A percentile compares a stretch with the other conserved stretches of the same genome.
phyloP scores from a whole-genome alignment of 441 rosid genomes.

The Melastoma candidum region DNA sequence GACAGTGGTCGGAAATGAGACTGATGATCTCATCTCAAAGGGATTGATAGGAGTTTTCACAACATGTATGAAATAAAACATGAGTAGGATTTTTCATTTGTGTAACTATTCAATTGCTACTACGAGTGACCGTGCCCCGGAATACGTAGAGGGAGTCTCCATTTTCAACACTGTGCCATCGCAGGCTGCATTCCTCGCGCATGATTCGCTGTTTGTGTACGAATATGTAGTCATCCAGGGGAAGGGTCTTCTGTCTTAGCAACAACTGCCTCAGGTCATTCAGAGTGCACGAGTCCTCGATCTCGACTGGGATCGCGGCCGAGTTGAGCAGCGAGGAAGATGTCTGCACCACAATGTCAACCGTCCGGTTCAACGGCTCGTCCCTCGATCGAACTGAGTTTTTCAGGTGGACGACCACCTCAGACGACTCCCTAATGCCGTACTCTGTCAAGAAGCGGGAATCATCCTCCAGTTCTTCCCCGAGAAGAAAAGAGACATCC shows the following conservation, averaged over 20 bases:
- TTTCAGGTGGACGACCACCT: constrained; percentile 50
- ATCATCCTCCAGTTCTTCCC: constrained; percentile 59
- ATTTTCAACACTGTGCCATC: constrained; percentile 73
- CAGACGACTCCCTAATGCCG: constrained; percentile 46
- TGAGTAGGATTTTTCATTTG: neutral
- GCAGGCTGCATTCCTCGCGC: constrained; percentile 61
- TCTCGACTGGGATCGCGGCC: constrained; percentile 53
- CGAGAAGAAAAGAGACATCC: constrained; percentile 48
- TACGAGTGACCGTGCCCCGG: constrained; percentile 47
- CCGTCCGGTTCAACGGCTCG: constrained; percentile 28
- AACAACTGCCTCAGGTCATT: constrained; percentile 40
- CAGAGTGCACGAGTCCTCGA: constrained; percentile 45
- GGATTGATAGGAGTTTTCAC: constrained; percentile 5
- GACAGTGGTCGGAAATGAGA: too few relatives aligned
- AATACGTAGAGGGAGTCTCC: constrained; percentile 68
- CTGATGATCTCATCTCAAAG: too few relatives aligned
- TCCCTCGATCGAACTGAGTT: constrained; percentile 25
- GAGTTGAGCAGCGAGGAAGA: constrained; percentile 56
- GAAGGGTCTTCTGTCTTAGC: constrained; percentile 38
- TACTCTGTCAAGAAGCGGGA: constrained; percentile 55
- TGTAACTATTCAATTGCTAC: constrained; percentile 1
- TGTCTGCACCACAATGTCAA: constrained; percentile 48
- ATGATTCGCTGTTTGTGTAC: constrained; percentile 82
- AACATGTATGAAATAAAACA: neutral
- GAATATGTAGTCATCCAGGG: constrained; percentile 63